Conservation (phyloP, 768 basidiomycete genomes). For the Piloderma croceum region DNA sequence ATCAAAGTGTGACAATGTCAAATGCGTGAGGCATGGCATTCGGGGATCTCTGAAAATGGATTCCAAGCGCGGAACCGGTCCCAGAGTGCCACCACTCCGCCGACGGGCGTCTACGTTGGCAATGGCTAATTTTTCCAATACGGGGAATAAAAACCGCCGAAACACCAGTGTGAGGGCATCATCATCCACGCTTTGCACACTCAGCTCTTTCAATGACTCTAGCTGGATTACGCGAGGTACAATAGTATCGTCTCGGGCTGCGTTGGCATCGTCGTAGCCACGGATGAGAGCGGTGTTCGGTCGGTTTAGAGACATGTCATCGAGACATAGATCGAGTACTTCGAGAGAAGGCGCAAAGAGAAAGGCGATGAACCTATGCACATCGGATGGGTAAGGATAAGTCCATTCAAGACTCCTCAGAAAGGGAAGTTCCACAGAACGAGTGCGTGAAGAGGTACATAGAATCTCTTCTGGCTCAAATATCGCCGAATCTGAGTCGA, state of each 20-base stretch:
- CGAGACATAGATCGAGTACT: constrained; percentile 40
- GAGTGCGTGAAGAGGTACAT: constrained; percentile 8
- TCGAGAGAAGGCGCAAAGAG: constrained; percentile 36
- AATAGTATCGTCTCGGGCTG: constrained; percentile 8
- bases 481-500: too few relatives aligned
- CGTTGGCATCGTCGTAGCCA: constrained; percentile 1
- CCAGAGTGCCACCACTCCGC: constrained; percentile 6
- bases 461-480: too few relatives aligned
- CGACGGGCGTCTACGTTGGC: constrained; percentile 30
- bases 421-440: constrained; percentile 30
- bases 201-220: constrained; percentile 36
- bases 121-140: constrained; percentile 40
- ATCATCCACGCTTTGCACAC: constrained; percentile 36
- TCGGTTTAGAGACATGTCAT: constrained; percentile 26
- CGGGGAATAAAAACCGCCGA: constrained; percentile 40
- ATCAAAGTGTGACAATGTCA: constrained; percentile 44
- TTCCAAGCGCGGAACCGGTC: constrained; percentile 42
- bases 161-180: constrained; percentile 34
- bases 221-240: constrained; percentile 24
- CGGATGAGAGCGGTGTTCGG: background rate
- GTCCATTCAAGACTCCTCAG: constrained; percentile 45
- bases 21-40: constrained; percentile 42
- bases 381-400: constrained; percentile 36
- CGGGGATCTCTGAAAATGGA: constrained; percentile 53
- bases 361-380: constrained; percentile 40